A percentile compares a stretch with the other conserved stretches of the same genome.
Conservation (phyloP, 2,329 filamentous ascomycete species). For the Colletotrichum somersetense region DNA sequence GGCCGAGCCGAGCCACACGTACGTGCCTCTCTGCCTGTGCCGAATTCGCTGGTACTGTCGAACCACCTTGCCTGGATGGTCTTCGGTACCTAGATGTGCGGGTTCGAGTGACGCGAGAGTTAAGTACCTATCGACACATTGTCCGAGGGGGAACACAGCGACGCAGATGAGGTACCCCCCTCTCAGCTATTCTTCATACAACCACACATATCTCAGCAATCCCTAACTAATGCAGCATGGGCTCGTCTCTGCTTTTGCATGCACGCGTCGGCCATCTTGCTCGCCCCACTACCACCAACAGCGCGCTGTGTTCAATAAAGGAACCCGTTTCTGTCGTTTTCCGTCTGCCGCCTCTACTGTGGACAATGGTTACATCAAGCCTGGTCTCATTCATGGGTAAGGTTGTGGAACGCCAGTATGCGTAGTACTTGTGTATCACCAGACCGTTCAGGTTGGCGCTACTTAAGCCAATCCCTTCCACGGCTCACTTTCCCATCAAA, state of each 20-base stretch:
- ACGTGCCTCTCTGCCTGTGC: neutral
- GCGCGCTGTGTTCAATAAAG: slow-evolving; percentile 1
- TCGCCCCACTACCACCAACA: neutral
- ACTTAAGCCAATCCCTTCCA: neutral
- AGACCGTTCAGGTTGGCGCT: neutral
- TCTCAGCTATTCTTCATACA: slow-evolving; percentile 12
- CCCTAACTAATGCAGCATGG: neutral
- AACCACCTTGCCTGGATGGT: neutral
- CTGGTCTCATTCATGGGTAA: slow-evolving; percentile 10
- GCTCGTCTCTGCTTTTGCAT: neutral
- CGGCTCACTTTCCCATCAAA: neutral
- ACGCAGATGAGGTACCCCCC: neutral
- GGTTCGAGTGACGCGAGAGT: neutral
- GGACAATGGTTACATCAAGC: slow-evolving; percentile 10
- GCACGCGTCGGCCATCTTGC: neutral
- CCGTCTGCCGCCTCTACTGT: slow-evolving; percentile 21
- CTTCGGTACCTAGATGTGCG: neutral
- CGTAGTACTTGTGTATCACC: neutral
- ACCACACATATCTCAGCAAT: neutral
- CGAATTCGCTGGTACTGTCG: neutral
- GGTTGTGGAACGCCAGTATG: slow-evolving; percentile 12
- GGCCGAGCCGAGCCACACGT: too few species aligned
- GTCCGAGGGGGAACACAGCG: slow-evolving; percentile 1
- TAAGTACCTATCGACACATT: neutral
- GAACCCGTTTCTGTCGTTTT: neutral